These are phyloP conservation scores for Trichoderma cornu-damae DNA, from an alignment of 2,329 filamentous ascomycete species.

Conservation along the genomic window DNA sequence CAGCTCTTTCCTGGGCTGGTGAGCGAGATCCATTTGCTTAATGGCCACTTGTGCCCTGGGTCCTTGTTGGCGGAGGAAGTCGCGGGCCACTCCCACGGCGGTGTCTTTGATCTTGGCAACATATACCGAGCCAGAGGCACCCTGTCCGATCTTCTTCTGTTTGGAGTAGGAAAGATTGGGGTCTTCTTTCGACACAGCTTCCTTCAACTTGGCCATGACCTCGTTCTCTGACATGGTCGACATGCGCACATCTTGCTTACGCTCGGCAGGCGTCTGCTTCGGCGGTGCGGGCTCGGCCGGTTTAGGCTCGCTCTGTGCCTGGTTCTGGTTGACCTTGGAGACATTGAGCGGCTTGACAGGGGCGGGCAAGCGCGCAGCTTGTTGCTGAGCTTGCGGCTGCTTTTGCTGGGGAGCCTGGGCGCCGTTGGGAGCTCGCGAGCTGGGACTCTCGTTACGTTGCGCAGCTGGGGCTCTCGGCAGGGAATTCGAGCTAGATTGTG, in stretches of 20 bases:
- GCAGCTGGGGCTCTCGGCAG: slow-evolving; percentile 40
- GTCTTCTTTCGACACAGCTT: slow-evolving; percentile 92
- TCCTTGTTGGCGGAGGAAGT: slow-evolving; percentile 74
- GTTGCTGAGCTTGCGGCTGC: slow-evolving; percentile 39
- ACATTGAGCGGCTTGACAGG: slow-evolving; percentile 77
- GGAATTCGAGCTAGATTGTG: slow-evolving; percentile 48
- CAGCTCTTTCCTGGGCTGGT: slow-evolving; percentile 93
- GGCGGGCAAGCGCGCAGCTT: slow-evolving; percentile 49
- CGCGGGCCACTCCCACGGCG: slow-evolving; percentile 77
- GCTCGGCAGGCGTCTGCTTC: slow-evolving; percentile 63
- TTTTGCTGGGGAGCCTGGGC: slow-evolving; percentile 48
- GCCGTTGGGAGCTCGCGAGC: slow-evolving; percentile 55
- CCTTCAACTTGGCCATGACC: slow-evolving; percentile 92
- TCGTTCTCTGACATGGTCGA: slow-evolving; percentile 96
- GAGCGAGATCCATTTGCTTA: slow-evolving; percentile 98
- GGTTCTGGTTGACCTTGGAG: slow-evolving; percentile 53
- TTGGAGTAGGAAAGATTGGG: slow-evolving; percentile 95
- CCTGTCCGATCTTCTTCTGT: slow-evolving; percentile 99
- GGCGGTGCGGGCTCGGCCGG: slow-evolving; percentile 85
- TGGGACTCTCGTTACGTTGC: slow-evolving; percentile 43
- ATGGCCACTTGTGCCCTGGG: slow-evolving; percentile 88
- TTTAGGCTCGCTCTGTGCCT: slow-evolving; percentile 65
- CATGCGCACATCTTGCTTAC: slow-evolving; percentile 93
- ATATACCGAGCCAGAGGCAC: slow-evolving; percentile 95
- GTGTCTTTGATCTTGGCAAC: slow-evolving; percentile 92